Conservation (phyloP, 73 alveolate genomes). For the Vitrella brassicaformis region DNA sequence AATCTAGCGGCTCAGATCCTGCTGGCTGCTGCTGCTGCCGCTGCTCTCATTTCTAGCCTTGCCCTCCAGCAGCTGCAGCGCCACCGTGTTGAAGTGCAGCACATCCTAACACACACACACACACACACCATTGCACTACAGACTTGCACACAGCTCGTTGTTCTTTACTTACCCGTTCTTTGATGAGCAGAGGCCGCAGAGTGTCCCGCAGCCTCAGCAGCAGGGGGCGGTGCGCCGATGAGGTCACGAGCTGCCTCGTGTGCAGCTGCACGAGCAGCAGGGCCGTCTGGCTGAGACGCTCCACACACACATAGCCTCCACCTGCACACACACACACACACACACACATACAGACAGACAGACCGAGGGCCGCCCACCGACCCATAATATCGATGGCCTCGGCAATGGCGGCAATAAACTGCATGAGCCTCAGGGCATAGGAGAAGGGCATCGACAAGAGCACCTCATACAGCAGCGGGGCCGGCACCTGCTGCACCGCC, state of each 20-base stretch:
- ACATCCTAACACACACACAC: too few species aligned
- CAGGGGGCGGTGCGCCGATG: not conserved
- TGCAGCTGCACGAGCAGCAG: not conserved
- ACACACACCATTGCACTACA: too few species aligned
- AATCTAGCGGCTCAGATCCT: too few species aligned
- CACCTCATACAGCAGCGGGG: not conserved
- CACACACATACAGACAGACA: not conserved
- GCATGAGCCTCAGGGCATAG: not conserved
- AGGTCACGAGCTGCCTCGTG: not conserved
- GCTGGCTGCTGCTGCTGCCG: too few species aligned
- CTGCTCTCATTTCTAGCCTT: too few species aligned
- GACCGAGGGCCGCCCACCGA: not conserved
- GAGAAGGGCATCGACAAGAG: not conserved
- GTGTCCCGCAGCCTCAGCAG: not conserved
- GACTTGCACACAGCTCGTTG: too few species aligned
- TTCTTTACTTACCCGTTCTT: too few species aligned
- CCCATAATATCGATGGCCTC: not conserved
- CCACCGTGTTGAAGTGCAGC: too few species aligned
- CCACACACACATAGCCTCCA: too few species aligned
- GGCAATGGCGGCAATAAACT: not conserved
- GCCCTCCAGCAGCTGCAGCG: too few species aligned
- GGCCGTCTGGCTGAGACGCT: not conserved
- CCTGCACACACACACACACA: too few species aligned
- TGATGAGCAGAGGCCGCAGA: not conserved
- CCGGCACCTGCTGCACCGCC: not conserved